Evolutionary conservation across 352 stramenopile species (phyloP).

Genomic region (Phytopythium kandeliae): DNA sequence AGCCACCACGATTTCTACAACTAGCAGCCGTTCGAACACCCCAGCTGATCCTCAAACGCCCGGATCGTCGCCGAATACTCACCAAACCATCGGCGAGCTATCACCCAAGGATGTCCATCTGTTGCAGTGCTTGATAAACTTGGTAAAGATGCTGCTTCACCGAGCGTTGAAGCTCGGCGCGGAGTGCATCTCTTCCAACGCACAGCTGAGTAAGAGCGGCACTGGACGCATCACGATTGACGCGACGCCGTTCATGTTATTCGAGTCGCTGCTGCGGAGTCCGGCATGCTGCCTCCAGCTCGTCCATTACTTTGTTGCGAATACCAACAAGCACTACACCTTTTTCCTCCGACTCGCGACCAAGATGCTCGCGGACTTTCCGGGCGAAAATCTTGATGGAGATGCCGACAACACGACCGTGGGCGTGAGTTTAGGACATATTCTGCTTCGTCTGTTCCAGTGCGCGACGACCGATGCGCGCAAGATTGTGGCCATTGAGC

Average conservation of each 20-base stretch:
- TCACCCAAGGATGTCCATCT: constrained; percentile 39
- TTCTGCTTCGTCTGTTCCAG: constrained; percentile 48
- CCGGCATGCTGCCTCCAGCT: constrained; percentile 46
- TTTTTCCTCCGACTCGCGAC: constrained; percentile 68
- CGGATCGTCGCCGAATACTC: background rate
- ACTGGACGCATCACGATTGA: constrained; percentile 22
- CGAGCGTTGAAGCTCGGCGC: constrained; percentile 62
- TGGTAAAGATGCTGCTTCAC: constrained; percentile 50
- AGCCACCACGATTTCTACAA: background rate
- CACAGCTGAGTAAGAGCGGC: constrained; percentile 12
- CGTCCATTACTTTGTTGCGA: constrained; percentile 47
- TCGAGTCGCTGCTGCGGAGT: constrained; percentile 38
- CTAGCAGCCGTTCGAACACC: constrained; percentile 1
- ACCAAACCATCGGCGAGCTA: background rate
- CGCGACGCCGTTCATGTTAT: constrained; percentile 43
- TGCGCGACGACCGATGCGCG: constrained; percentile 24
- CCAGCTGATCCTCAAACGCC: constrained; percentile 7
- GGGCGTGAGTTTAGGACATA: constrained; percentile 28
- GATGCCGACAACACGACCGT: constrained; percentile 13
- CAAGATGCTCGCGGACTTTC: constrained; percentile 52
- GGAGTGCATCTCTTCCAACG: constrained; percentile 43
- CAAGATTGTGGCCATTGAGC: constrained; percentile 36
- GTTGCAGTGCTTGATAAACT: constrained; percentile 51
- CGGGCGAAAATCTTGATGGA: constrained; percentile 29
- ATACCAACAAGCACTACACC: constrained; percentile 52